These are phyloP conservation scores for Chlamydomonas sphaeroides DNA, from an alignment of 139 green algal species.

Conservation along the genomic window DNA sequence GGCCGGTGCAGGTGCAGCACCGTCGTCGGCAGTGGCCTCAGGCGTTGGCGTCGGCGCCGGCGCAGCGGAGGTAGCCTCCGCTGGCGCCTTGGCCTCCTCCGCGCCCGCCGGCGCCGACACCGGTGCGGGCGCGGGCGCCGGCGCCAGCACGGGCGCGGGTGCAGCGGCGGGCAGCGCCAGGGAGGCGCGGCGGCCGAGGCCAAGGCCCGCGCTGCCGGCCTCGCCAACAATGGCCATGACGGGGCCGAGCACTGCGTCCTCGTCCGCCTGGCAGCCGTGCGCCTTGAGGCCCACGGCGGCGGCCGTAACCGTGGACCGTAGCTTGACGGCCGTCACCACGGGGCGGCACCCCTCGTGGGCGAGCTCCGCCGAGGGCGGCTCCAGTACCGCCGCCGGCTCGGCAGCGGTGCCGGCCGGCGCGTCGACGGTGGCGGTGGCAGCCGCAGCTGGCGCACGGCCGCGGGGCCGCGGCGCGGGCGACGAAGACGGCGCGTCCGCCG, in stretches of 20 bases:
- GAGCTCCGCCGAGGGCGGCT: too few relatives aligned
- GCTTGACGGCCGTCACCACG: conserved; percentile 35
- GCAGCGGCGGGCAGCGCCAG: too few relatives aligned
- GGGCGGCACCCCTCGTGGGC: too few relatives aligned
- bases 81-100: too few relatives aligned
- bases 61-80: neutral
- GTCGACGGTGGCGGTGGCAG: too few relatives aligned
- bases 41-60: neutral
- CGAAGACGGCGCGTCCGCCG: too few relatives aligned
- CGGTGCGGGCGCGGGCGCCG: neutral
- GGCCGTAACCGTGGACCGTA: neutral
- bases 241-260: neutral
- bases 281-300: conserved; percentile 12
- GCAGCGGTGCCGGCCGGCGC: too few relatives aligned
- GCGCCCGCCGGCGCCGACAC: too few relatives aligned
- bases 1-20: neutral
- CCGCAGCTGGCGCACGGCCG: too few relatives aligned
- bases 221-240: conserved; percentile 35
- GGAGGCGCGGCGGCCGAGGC: neutral
- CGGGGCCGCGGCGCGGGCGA: too few relatives aligned
- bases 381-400: too few relatives aligned
- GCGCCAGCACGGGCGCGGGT: neutral
- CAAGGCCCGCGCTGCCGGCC: neutral
- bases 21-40: neutral
- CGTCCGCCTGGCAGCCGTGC: neutral